Evolutionary conservation across 2,329 filamentous ascomycete genomes (phyloP).

Genomic region (Fusarium brachygibbosum): DNA sequence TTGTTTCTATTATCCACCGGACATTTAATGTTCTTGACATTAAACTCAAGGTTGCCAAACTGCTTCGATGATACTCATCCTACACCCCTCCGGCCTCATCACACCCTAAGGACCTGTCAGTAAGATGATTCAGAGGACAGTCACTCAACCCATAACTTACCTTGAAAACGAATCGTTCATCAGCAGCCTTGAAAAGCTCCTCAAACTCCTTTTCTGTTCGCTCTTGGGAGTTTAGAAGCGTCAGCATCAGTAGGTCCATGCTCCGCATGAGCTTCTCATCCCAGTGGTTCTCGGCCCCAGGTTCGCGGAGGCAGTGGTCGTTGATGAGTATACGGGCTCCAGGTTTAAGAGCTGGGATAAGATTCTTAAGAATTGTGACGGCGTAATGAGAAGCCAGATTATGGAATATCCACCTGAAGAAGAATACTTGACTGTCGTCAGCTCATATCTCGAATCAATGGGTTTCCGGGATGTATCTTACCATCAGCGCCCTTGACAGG

Average conservation of each 20-base stretch:
- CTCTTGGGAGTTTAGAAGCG: conserved; percentile 66
- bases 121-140: neutral
- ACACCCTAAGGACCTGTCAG: conserved; percentile 54
- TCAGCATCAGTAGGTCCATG: conserved; percentile 68
- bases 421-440: conserved; percentile 53
- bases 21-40: neutral
- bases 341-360: conserved; percentile 68
- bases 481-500: conserved; percentile 66
- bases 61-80: conserved; percentile 65
- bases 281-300: conserved; percentile 57
- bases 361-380: conserved; percentile 61
- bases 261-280: conserved; percentile 63
- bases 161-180: conserved; percentile 60
- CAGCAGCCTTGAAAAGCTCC: conserved; percentile 59
- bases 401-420: conserved; percentile 72
- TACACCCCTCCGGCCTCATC: conserved; percentile 56
- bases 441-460: neutral
- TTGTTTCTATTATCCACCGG: neutral
- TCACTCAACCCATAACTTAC: conserved; percentile 34
- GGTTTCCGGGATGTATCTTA: conserved; percentile 41
- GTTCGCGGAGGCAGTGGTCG: conserved; percentile 60
- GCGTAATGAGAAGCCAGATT: conserved; percentile 70
- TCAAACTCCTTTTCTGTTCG: conserved; percentile 62
- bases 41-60: conserved; percentile 57
- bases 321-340: conserved; percentile 64